Conservation (phyloP, 495 filamentous ascomycete genomes). For the Paragyromitra xinjiangensis region DNA sequence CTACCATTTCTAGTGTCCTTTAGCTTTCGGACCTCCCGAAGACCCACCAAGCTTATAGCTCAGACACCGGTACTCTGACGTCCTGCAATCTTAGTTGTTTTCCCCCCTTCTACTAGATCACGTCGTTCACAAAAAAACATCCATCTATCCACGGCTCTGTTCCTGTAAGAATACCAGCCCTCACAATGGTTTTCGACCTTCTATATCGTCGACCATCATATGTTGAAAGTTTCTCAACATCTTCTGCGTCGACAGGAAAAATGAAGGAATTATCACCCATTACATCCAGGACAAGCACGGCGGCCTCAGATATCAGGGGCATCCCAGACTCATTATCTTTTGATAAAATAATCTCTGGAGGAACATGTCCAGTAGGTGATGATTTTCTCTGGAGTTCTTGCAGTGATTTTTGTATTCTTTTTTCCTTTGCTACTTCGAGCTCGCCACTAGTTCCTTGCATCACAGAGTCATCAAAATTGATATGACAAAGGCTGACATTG, state of each 20-base stretch:
- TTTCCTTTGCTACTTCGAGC: neutral
- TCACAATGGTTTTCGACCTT: slow-evolving; percentile 18
- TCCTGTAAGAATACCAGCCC: slow-evolving; percentile 5
- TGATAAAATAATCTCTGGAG: slow-evolving; percentile 74
- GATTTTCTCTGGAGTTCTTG: neutral
- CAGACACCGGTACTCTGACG: neutral
- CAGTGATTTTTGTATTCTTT: neutral
- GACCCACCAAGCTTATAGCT: neutral
- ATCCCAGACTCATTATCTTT: slow-evolving; percentile 76
- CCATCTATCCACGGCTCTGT: neutral
- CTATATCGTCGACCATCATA: slow-evolving; percentile 59
- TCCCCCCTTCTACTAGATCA: neutral
- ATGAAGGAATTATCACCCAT: slow-evolving; percentile 58
- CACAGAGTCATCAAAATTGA: neutral
- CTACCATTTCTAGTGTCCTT: neutral
- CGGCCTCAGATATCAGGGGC: slow-evolving; percentile 55
- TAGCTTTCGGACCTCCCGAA: neutral
- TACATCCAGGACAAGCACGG: slow-evolving; percentile 20
- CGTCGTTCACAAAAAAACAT: neutral
- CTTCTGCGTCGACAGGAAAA: slow-evolving; percentile 55
- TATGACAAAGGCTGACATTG: slow-evolving; percentile 11
- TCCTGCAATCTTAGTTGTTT: neutral
- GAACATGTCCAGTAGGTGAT: slow-evolving; percentile 79
- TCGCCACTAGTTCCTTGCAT: neutral
- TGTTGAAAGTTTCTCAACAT: slow-evolving; percentile 54